Evolutionary conservation across 1,139 yeast species (phyloP).

Genomic region (Trichomonascaceae sp.): DNA sequence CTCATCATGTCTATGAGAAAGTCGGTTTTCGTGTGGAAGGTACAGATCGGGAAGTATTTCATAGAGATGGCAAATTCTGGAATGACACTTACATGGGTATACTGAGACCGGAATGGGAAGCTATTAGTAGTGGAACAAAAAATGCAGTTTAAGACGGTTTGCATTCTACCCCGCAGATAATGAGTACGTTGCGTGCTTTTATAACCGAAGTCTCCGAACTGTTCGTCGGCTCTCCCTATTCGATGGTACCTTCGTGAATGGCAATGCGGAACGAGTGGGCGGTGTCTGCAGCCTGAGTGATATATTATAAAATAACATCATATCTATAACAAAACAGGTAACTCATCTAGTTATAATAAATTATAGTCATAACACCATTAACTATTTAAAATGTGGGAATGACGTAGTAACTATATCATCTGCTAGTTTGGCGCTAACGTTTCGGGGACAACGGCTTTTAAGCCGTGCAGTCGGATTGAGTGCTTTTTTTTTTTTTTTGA

Average conservation of each 20-base stretch:
- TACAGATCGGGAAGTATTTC: not conserved
- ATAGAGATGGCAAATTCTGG: conserved; percentile 2
- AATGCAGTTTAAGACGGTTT: not conserved
- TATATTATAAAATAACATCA: not conserved
- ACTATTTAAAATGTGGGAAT: not conserved
- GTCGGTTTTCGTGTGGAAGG: conserved; percentile 2
- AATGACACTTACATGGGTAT: conserved; percentile 1
- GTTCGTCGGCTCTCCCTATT: not conserved
- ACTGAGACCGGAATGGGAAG: conserved; percentile 1
- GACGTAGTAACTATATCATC: not conserved
- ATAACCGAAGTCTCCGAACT: not conserved
- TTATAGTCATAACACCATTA: not conserved
- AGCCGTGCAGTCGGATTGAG: not conserved
- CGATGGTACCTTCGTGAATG: not conserved
- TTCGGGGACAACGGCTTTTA: not conserved
- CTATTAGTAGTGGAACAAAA: not conserved
- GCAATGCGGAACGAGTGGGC: not conserved
- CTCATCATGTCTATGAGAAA: not conserved
- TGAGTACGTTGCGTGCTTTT: not conserved
- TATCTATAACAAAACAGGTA: not conserved
- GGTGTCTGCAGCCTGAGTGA: not conserved
- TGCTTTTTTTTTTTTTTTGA: not conserved
- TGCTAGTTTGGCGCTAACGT: too few relatives aligned
- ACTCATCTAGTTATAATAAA: not conserved
- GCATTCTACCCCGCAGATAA: not conserved